A percentile compares a stretch with the other conserved stretches of the same genome.
Evolutionary conservation across 805 yeast genomes (phyloP).

Genomic region (Yamadazyma endophytica): DNA sequence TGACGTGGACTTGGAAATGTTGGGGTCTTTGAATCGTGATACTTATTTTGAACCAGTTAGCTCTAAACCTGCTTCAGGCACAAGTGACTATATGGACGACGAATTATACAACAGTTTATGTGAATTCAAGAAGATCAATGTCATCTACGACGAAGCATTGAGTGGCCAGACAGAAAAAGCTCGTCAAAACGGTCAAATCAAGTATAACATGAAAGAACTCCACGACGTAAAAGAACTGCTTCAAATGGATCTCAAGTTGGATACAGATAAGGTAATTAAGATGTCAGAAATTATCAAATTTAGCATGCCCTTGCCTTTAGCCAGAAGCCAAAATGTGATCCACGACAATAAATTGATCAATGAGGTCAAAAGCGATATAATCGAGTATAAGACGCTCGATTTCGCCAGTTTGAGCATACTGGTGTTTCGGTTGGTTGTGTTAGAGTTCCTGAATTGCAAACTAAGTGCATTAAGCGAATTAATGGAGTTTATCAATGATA

Average conservation of each 20-base stretch:
- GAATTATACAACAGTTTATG: too few species aligned
- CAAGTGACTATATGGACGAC: conserved; percentile 1
- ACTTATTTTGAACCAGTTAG: background rate
- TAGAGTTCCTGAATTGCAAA: conserved; percentile 32
- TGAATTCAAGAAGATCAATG: conserved; percentile 8
- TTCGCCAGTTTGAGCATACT: conserved; percentile 7
- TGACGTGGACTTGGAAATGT: conserved; percentile 6
- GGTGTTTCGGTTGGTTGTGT: conserved; percentile 10
- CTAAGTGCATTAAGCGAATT: conserved; percentile 33
- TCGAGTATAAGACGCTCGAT: conserved; percentile 5
- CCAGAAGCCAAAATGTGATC: conserved; percentile 3
- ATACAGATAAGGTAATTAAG: conserved; percentile 2
- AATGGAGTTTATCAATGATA: conserved; percentile 37
- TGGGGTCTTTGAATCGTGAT: conserved; percentile 6
- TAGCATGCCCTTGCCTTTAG: conserved; percentile 5
- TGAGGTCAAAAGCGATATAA: conserved; percentile 6
- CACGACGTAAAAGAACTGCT: conserved; percentile 2
- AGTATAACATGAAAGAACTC: conserved; percentile 4
- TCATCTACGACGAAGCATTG: conserved; percentile 10
- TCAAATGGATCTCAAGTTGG: conserved; percentile 1
- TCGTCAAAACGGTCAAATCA: background rate
- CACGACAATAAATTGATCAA: conserved; percentile 7
- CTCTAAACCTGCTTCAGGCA: background rate
- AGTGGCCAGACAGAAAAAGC: conserved; percentile 3
- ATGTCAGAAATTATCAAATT: conserved; percentile 8